A percentile compares a stretch with the other conserved stretches of the same genome.
Evolutionary conservation across 768 basidiomycete species (phyloP).

Genomic region (Leucogyrophana mollusca): DNA sequence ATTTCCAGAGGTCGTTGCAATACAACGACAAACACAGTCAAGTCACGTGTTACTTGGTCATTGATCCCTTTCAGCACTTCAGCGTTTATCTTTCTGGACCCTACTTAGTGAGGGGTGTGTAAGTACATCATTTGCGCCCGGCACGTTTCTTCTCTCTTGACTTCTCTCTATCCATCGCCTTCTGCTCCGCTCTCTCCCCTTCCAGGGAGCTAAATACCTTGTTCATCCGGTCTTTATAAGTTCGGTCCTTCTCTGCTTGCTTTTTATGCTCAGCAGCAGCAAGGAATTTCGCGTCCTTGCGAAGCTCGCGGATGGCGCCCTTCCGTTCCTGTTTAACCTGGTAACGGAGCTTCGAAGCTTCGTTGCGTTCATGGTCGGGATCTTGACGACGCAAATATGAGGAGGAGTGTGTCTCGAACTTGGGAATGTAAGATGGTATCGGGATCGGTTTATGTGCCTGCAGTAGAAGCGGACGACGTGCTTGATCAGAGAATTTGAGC

Average conservation of each 20-base stretch:
- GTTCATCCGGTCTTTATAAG: conserved; percentile 82
- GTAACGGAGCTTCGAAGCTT: conserved; percentile 77
- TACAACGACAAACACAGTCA: background rate
- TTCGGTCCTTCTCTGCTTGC: conserved; percentile 79
- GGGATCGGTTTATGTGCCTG: conserved; percentile 97
- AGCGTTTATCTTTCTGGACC: too few relatives aligned
- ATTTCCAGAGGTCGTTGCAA: background rate
- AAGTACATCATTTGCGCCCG: conserved; percentile 59
- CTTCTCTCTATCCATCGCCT: conserved; percentile 86
- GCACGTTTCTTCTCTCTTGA: conserved; percentile 71
- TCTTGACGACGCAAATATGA: conserved; percentile 79
- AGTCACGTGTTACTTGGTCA: too few relatives aligned
- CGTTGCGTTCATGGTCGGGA: conserved; percentile 90
- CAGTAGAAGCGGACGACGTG: conserved; percentile 75
- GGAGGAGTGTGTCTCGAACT: conserved; percentile 79
- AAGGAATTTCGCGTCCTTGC: conserved; percentile 94
- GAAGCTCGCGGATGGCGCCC: conserved; percentile 93
- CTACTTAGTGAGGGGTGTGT: too few relatives aligned
- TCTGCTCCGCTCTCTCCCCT: conserved; percentile 92
- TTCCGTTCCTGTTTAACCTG: conserved; percentile 95
- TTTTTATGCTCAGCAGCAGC: conserved; percentile 83
- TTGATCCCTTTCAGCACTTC: too few relatives aligned
- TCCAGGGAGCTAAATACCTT: conserved; percentile 76
- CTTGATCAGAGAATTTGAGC: conserved; percentile 69
- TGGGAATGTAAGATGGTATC: conserved; percentile 90